A percentile compares a stretch with the other conserved stretches of the same genome.
These are phyloP conservation scores for Wickerhamiella azyma DNA, from an alignment of 805 yeast species.

Conservation along the genomic window DNA sequence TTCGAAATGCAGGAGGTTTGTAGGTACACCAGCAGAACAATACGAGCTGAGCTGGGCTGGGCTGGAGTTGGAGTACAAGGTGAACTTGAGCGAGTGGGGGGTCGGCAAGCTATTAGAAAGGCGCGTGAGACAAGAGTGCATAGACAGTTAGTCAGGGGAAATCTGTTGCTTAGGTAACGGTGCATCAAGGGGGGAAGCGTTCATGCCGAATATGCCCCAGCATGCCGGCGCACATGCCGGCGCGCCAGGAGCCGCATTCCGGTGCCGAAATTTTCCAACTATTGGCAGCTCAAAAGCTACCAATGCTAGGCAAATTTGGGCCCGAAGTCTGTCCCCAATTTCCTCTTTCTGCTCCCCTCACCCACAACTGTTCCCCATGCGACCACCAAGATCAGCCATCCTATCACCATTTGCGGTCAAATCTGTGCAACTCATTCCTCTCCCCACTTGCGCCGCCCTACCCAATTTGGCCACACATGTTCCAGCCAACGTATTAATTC, in stretches of 20 bases:
- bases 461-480: background rate
- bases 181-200: background rate
- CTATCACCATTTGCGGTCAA: background rate
- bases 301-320: too few relatives aligned
- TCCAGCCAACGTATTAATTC: background rate
- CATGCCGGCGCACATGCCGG: background rate
- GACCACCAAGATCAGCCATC: background rate
- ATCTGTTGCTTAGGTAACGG: background rate
- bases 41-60: background rate
- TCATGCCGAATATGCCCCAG: background rate
- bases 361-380: too few relatives aligned
- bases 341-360: too few relatives aligned
- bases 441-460: background rate
- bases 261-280: too few relatives aligned
- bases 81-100: background rate
- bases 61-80: too few relatives aligned
- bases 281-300: too few relatives aligned
- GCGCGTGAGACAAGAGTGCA: background rate
- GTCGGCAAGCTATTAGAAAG: background rate
- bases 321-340: too few relatives aligned
- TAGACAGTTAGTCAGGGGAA: background rate
- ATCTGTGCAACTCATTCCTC: background rate
- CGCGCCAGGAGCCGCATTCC: too few relatives aligned
- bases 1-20: background rate
- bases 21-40: background rate